These are phyloP conservation scores for Lipomyces orientalis DNA, from an alignment of 805 yeast genomes.

Conservation along the genomic window DNA sequence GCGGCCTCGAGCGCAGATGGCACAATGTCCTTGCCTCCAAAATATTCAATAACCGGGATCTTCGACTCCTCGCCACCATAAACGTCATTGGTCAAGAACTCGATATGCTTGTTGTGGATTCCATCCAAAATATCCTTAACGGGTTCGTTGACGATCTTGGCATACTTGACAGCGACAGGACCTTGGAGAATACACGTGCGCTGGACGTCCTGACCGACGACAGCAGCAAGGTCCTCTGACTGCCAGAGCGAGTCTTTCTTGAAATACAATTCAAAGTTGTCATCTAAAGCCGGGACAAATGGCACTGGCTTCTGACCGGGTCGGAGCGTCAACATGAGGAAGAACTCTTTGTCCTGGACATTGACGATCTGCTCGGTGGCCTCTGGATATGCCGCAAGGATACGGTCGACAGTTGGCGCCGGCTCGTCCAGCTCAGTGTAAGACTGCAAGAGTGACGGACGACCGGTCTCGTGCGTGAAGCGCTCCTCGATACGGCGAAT, in stretches of 20 bases:
- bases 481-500: conserved; percentile 97
- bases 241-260: conserved; percentile 99
- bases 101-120: conserved; percentile 89
- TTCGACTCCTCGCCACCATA: conserved; percentile 72
- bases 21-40: conserved; percentile 67
- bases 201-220: conserved; percentile 93
- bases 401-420: conserved; percentile 58
- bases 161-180: conserved; percentile 95
- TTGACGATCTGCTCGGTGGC: conserved; percentile 83
- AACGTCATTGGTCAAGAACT: conserved; percentile 61
- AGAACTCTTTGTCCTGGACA: conserved; percentile 94
- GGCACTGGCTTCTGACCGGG: conserved; percentile 97
- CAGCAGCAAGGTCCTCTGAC: conserved; percentile 95
- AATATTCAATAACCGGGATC: conserved; percentile 89
- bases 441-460: conserved; percentile 72
- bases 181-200: conserved; percentile 99
- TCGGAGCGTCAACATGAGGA: conserved; percentile 78
- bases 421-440: conserved; percentile 74
- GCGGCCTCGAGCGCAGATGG: conserved; percentile 39
- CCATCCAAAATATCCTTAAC: conserved; percentile 86
- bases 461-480: conserved; percentile 60
- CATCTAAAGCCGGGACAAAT: conserved; percentile 93
- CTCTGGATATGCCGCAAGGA: conserved; percentile 72
- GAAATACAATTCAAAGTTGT: conserved; percentile 92
- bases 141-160: conserved; percentile 88